Evolutionary conservation across 805 yeast genomes (phyloP), one percentile per base, ranked within the genome.

Genomic region (Candida silvicultrix): DNA sequence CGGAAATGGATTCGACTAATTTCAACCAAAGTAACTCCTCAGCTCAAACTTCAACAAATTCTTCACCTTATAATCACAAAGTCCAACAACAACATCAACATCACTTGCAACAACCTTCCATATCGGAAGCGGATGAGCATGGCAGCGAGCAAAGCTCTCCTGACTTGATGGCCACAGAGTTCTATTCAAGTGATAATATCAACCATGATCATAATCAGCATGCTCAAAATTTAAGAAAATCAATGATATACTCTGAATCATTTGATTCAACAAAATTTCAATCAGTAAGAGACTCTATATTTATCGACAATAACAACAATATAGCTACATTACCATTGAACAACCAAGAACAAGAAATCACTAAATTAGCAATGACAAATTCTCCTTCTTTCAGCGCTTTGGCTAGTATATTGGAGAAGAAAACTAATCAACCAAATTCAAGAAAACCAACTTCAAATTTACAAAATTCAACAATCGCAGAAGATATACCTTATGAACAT

Each of bases 311-410:
- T 32, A 12, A 32, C 7, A 32, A 32, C 9, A 32, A 32, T 32
- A 32, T 32, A n/a, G 35, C 35, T 5, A 14, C 35, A 5, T 32
- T 32, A n/a, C 35, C 35, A 6, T 12, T 31, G 6, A 16, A 39
- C 18, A 10, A 20, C 11, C 43, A 31, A 21, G 37, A 35, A 6
- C 21, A 23, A 19, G 18, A 44, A 21, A 40, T 50, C 11, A 44
- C 45, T 31, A 46, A 45, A 31, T n/a, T 64, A 18, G 64, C 65
- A 36, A 67, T 70, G 65, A 67, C 72, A 4, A 61, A 70, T 20
- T 70, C 74, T 2, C 75, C 75, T 3, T 69, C 74, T 0, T 55
- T 71, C 34, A 65, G 71, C 47, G 74, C 73, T 0, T 49, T 71
- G n/a, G 72, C 73, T 1, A 63, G 64, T 34, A 62, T 70, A 22